Base-by-base conservation (phyloP, 2,329 filamentous ascomycete genomes). In the Coniochaeta hoffmannii region DNA sequence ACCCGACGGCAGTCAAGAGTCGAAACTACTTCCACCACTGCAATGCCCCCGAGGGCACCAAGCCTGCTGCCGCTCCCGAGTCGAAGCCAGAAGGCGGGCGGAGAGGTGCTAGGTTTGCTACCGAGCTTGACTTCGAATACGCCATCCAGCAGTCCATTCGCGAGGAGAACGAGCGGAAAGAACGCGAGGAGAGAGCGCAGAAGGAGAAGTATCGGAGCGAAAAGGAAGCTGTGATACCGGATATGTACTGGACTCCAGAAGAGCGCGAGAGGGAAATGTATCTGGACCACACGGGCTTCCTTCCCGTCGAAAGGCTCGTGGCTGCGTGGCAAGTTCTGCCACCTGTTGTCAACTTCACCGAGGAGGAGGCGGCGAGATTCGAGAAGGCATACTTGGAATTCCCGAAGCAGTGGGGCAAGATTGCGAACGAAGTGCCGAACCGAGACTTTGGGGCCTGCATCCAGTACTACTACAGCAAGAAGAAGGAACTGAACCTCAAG, bases 381-480 rank as follows among this genome's bases (percentile, higher is more conserved):
- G 87, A 91, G 61, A 85, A 87, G 62, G 79, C 83, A 11, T 93
- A 90, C 64, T 77, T 89, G 53, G 86, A 90, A 58, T 82, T 81
- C 56, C 87, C 88, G 0, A 94, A 94, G 76, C 88, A 91, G 65
- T 94, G 88, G 88, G 87, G 88, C 56, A 85, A 83, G 62, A 85
- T 94, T 56, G 87, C 89, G 5, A 83, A 87, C 57, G 77, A 78
- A 24, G 72, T 93, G 6, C 79, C 81, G 0, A 77, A 80, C 30
- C 83, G 89, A 24, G 85, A 88, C 63, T 91, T 90, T 69, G 86
- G 87, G 60, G 82, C 88, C 50, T 90, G 87, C 69, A 94, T 94
- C 62, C 87, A 90, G 66, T 90, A 92, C 69, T 94, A 94, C 70
- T 94, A 94, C 69, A 78, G 89, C 59, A 89, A 87, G 66, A 94